Percentiles rank a stretch among this genome's conserved stretches.
These are phyloP conservation scores for Lyophyllum shimeji DNA, from an alignment of 768 basidiomycete genomes.

Conservation along the genomic window DNA sequence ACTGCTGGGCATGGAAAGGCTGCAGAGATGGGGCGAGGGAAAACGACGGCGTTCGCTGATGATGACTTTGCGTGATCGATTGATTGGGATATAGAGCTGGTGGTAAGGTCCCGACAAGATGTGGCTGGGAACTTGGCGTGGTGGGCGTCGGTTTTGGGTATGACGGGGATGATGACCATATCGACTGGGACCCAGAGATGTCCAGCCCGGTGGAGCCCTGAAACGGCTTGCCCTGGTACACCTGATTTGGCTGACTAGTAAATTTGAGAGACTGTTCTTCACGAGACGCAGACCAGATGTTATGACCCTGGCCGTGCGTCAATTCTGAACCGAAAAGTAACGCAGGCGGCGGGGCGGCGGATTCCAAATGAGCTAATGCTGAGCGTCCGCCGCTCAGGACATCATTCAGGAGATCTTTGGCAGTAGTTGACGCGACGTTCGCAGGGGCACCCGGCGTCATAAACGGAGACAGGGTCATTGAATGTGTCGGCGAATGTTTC, in stretches of 20 bases:
- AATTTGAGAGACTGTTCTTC: slow-evolving; percentile 46
- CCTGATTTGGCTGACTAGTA: slow-evolving; percentile 30
- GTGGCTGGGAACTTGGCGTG: slow-evolving; percentile 32
- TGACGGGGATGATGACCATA: slow-evolving; percentile 30
- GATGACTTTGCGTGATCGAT: slow-evolving; percentile 13
- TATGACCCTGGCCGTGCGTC: slow-evolving; percentile 43
- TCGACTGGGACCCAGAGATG: slow-evolving; percentile 30
- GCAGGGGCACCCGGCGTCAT: slow-evolving; percentile 19
- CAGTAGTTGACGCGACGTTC: slow-evolving; percentile 49
- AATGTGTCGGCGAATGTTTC: slow-evolving; percentile 30
- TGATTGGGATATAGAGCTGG: slow-evolving; percentile 16
- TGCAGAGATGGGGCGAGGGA: slow-evolving; percentile 21
- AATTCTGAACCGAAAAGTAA: slow-evolving; percentile 55
- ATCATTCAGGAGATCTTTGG: slow-evolving; percentile 64
- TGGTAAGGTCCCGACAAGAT: slow-evolving; percentile 18
- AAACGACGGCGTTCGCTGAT: slow-evolving; percentile 29
- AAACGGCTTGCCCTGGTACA: slow-evolving; percentile 29
- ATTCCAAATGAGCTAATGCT: slow-evolving; percentile 20
- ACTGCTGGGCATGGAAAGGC: slow-evolving; percentile 21
- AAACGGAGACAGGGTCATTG: slow-evolving; percentile 21
- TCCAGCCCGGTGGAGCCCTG: slow-evolving; percentile 24
- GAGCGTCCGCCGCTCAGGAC: slow-evolving; percentile 38
- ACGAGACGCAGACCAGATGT: slow-evolving; percentile 66
- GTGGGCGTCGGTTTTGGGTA: slow-evolving; percentile 27
- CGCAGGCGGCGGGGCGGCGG: slow-evolving; percentile 38